These are phyloP conservation scores for Podaxis carcinomalis DNA, from an alignment of 768 basidiomycete species.

Conservation along the genomic window DNA sequence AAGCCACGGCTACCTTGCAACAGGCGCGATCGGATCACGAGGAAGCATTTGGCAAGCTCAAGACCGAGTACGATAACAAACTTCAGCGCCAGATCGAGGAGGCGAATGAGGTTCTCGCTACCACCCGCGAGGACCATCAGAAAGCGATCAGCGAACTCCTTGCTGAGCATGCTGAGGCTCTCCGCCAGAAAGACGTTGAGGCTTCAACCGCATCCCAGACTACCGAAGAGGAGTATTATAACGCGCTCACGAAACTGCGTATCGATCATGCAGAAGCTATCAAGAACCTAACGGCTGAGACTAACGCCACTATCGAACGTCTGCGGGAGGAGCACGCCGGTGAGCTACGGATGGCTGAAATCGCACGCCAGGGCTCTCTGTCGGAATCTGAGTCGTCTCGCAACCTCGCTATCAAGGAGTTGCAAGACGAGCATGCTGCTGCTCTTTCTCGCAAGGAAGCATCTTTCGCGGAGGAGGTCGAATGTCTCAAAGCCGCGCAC, in stretches of 20 bases:
- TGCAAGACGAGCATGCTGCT: constrained; percentile 71
- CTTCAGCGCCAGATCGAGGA: constrained; percentile 52
- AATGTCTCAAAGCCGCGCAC: constrained; percentile 64
- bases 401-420: constrained; percentile 51
- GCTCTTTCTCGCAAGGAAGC: constrained; percentile 65
- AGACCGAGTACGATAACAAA: constrained; percentile 47
- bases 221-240: constrained; percentile 81
- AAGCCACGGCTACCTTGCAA: constrained; percentile 37
- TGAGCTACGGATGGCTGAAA: constrained; percentile 70
- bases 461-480: constrained; percentile 60
- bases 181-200: constrained; percentile 62
- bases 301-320: constrained; percentile 59
- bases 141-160: constrained; percentile 40
- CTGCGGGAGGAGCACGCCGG: constrained; percentile 74
- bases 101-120: constrained; percentile 44
- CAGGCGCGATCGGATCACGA: constrained; percentile 55
- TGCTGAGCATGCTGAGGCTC: constrained; percentile 48
- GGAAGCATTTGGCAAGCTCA: constrained; percentile 53
- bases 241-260: constrained; percentile 73
- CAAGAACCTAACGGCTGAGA: constrained; percentile 56
- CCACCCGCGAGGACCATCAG: constrained; percentile 51
- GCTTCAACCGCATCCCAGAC: constrained; percentile 52
- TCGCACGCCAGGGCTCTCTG: constrained; percentile 68
- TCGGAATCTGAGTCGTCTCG: constrained; percentile 72
- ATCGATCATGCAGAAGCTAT: constrained; percentile 65